A percentile compares a stretch with the other conserved stretches of the same genome.
Conservation (phyloP, 75 land plant genomes). For the Chamaecyparis obtusa region DNA sequence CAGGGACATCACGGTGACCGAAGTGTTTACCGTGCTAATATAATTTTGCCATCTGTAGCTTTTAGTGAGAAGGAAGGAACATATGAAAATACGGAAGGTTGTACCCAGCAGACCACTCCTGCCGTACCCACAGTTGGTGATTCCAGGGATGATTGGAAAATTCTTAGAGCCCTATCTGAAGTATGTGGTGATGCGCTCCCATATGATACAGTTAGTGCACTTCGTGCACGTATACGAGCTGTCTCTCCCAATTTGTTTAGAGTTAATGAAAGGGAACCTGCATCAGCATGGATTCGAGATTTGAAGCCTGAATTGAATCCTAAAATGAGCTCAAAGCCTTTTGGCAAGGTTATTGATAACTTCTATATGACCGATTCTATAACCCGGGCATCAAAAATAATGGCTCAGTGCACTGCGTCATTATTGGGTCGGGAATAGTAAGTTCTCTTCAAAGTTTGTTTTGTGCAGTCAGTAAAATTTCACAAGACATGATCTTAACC, state of each 20-base stretch:
- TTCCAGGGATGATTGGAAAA: constrained; percentile 99
- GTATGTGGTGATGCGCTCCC: constrained; percentile 75
- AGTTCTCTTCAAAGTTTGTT: not conserved
- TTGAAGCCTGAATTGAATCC: constrained; percentile 45
- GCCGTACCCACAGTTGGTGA: constrained; percentile 99
- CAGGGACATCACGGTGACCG: constrained; percentile 98
- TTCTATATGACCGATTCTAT: constrained; percentile 98
- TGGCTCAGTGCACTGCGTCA: constrained; percentile 95
- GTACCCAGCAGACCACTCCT: constrained; percentile 73
- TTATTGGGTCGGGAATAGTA: constrained; percentile 15
- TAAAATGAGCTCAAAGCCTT: constrained; percentile 39
- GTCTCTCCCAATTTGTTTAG: constrained; percentile 87
- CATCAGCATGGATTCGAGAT: constrained; percentile 34
- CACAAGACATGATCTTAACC: not conserved
- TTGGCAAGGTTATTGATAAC: constrained; percentile 60
- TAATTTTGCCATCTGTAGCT: constrained; percentile 83
- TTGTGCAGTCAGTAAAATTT: not conserved
- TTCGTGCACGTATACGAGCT: constrained; percentile 71
- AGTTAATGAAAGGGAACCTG: constrained; percentile 74
- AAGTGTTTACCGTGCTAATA: constrained; percentile 88
- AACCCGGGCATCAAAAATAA: constrained; percentile 87
- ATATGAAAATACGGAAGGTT: constrained; percentile 94
- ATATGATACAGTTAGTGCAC: constrained; percentile 59
- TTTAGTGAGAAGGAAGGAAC: constrained; percentile 98
- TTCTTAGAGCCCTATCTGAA: constrained; percentile 88